Base-by-base conservation (phyloP, 768 basidiomycete species). In the Sutorius australiensis region DNA sequence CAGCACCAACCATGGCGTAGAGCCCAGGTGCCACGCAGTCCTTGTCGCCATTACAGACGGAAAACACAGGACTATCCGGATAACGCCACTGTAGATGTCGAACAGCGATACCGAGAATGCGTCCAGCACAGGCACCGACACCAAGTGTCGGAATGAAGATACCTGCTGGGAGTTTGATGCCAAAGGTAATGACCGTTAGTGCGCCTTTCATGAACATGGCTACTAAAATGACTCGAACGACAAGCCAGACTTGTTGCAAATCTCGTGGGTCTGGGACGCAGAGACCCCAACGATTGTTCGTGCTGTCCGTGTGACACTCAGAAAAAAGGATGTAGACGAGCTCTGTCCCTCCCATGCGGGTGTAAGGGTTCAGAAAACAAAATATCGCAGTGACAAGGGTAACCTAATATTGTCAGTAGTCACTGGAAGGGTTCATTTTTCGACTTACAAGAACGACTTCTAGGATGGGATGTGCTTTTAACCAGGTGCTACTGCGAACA, bases 61-160 rank as follows among this genome's bases (percentile, higher is more conserved):
- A 72, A 64, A 94, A 93, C n/a, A 92, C 65, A 1, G 73, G 50
- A 37, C 76, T 74, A 27, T 80, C 54, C 0, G 91, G 89, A 61
- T 87, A 68, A 37, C 73, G 75, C 61, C 76, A 81, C 61, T 89
- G 87, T 48, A 87, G 60, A 72, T 82, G 87, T 65, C 95, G 91
- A 69, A 98, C 79, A 6, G 73, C 63, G 34, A 97, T 82, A 33
- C 95, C 95, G 33, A 92, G 62, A 33, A 98, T 81, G 21, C 95
- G 80, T 2, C 97, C 97, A 28, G 89, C 89, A 63, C 93, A 95
- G 0, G 95, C 95, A 24, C 95, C 95, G 11, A 95, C 95, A 13
- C 89, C 93, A 8, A 99, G 81, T 0, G 93, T 91, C 0, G 97
- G 97, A 37, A 99, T 92, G 71, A 99, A 99, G 59, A 98, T 97